Evolutionary conservation across 305 asterid species (phyloP), one percentile per base, ranked within the genome.

Genomic region (Coffea humblotiana): DNA sequence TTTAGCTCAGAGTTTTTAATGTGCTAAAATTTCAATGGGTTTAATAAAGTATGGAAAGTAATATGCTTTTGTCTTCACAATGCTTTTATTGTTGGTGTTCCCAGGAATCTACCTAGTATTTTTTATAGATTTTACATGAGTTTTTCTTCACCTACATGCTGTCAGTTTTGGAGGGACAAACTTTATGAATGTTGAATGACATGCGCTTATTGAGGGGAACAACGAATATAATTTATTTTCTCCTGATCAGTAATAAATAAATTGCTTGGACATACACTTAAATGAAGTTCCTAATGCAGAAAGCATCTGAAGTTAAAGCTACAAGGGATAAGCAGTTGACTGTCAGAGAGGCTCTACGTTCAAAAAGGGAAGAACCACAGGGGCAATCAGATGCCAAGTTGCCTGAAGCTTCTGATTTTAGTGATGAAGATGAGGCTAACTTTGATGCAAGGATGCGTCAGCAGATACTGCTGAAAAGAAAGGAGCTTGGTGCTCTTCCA

Each of bases 371-470:
- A 80, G 89, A 84, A n/a, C 52, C 54, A 52, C 75, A 61, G 81
- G 89, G 85, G 84, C 91, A 89, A 89, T 80, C 86, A 35, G 91
- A 83, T 82, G 75, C 83, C 32, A 84, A 76, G 61, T 58, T 82
- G 54, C 81, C 89, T 68, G 96, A 90, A 85, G 75, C 90, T 86
- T 81, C 72, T 85, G 91, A 86, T 84, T 37, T 83, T 78, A 90
- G 96, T 82, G 99, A 94, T 79, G 96, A 91, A 32, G 97, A 92
- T 75, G 99, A 94, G 63, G 87, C 90, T 60, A 84, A 74, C 84
- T 96, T 96, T 79, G 99, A 94, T 88, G 94, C 90, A 67, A 91
- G 93, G 74, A 96, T 96, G 99, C 99, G 97, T 83, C 94, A 89
- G 88, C 96, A 90, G 88, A 90, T 94, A 85, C 86, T 96, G 45